A percentile compares a stretch with the other conserved stretches of the same genome.
Conservation (phyloP, 192 early-diverging fungal species). For the Oehlia diaphana region DNA sequence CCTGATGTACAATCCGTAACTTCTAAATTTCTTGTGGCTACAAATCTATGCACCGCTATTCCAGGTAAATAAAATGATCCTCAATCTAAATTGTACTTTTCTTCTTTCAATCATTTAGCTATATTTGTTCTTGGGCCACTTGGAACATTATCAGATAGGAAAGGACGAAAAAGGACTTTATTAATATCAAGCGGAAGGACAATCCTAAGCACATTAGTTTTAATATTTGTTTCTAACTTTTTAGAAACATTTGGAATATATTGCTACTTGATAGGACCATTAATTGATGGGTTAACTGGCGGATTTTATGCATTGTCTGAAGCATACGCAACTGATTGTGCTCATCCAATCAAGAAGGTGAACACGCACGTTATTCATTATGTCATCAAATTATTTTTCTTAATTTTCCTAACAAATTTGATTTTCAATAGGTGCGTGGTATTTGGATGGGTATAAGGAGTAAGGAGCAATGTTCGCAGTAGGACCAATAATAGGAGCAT, state of each 20-base stretch:
- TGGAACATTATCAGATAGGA: conserved; percentile 22
- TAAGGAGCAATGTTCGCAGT: neutral
- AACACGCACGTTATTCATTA: too few relatives aligned
- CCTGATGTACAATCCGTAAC: conserved; percentile 6
- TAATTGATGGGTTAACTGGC: neutral
- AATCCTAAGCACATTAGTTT: neutral
- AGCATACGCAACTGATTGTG: conserved; percentile 11
- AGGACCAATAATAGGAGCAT: conserved; percentile 6
- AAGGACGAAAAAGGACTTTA: conserved; percentile 4
- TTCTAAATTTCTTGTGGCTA: neutral
- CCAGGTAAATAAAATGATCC: neutral
- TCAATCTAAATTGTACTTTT: neutral
- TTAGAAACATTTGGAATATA: neutral
- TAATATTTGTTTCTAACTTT: neutral
- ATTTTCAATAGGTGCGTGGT: neutral
- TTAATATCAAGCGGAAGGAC: neutral
- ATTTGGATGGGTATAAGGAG: conserved; percentile 14
- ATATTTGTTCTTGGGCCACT: conserved; percentile 28
- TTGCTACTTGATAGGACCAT: neutral
- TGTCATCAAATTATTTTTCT: neutral
- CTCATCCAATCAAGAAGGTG: conserved; percentile 7
- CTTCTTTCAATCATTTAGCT: neutral
- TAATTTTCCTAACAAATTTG: too few relatives aligned
- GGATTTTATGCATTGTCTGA: neutral
- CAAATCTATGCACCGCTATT: neutral